Conservation (phyloP, 2,329 filamentous ascomycete genomes). For the Thielaviopsis euricoi region DNA sequence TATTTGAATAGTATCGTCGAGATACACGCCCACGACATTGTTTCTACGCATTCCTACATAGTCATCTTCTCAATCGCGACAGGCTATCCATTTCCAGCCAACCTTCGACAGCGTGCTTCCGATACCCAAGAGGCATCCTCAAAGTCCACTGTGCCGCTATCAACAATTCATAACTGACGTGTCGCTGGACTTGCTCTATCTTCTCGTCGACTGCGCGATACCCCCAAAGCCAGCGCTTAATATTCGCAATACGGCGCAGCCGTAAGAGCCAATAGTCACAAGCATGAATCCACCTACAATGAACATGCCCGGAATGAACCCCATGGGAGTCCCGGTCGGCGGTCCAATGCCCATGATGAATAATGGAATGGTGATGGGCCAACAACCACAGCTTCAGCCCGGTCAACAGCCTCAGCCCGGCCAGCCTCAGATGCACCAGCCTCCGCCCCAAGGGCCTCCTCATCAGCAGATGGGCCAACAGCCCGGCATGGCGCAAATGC, state of each 20-base stretch:
- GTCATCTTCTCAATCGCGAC: neutral
- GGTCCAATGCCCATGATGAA: slow-evolving; percentile 51
- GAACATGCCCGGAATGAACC: slow-evolving; percentile 51
- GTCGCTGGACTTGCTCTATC: neutral
- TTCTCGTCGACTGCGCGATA: neutral
- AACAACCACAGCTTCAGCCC: slow-evolving; percentile 21
- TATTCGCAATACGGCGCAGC: neutral
- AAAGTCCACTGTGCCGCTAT: neutral
- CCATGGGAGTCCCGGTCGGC: slow-evolving; percentile 52
- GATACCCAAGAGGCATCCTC: neutral
- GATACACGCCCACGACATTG: neutral
- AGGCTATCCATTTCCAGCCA: neutral
- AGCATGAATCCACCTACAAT: slow-evolving; percentile 39
- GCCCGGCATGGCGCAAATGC: slow-evolving; percentile 17
- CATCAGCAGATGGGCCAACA: slow-evolving; percentile 7
- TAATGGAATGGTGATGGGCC: slow-evolving; percentile 25
- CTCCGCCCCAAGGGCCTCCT: slow-evolving; percentile 6
- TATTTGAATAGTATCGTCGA: neutral
- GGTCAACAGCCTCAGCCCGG: slow-evolving; percentile 9
- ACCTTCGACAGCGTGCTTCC: neutral
- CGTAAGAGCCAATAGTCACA: neutral
- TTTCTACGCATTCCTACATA: neutral
- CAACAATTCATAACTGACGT: neutral
- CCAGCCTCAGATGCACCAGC: slow-evolving; percentile 13
- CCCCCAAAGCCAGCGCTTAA: neutral